Base-by-base conservation (phyloP, 2,329 filamentous ascomycete species). In the Lasiodiplodia hormozganensis region DNA sequence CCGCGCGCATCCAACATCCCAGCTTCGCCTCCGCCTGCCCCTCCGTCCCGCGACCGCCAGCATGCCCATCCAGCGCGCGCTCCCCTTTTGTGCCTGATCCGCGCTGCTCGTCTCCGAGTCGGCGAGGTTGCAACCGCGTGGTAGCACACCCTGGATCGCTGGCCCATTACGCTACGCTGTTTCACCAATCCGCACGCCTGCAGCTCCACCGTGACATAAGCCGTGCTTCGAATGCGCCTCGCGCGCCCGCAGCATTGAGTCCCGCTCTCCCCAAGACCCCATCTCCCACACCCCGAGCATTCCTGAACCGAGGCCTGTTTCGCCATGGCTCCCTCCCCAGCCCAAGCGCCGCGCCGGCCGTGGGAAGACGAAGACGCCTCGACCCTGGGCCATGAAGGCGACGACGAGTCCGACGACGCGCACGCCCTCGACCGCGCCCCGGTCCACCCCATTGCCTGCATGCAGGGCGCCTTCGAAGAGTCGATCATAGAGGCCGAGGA, bases 401-500 rank as follows among this genome's bases (percentile, higher is more conserved):
- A 68, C 54, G 67, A 68, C 28, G 67, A 68, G 38, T 68, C 31
- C 66, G 57, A 64, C 67, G 67, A 68, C 16, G 52, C 57, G 58
- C 49, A 49, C 67, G 43, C 60, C 38, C 49, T 68, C 51, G 67
- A 68, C 28, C 58, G 67, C 52, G 51, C 67, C 38, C 87, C 86
- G n/a, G 76, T 80, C 53, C 93, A 96, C 76, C 93, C 93, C 7
- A 90, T 96, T 64, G 82, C 87, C 18, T 86, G 87, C 36, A 92
- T 96, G 88, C 93, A 96, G 78, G 88, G 86, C 70, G 92, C 93
- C 70, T 96, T 96, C 77, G 89, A 92, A 73, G 93, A 96, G 80
- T 95, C 92, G 2, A 88, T 96, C 73, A 82, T 88, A 68, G 93
- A 96, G 75, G 90, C 90, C 40, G 57, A 64, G 43, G 51, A 43